A percentile compares a stretch with the other conserved stretches of the same genome.
These are phyloP conservation scores for Curvularia eragrostidis DNA, from an alignment of 2,329 filamentous ascomycete species.

Conservation along the genomic window DNA sequence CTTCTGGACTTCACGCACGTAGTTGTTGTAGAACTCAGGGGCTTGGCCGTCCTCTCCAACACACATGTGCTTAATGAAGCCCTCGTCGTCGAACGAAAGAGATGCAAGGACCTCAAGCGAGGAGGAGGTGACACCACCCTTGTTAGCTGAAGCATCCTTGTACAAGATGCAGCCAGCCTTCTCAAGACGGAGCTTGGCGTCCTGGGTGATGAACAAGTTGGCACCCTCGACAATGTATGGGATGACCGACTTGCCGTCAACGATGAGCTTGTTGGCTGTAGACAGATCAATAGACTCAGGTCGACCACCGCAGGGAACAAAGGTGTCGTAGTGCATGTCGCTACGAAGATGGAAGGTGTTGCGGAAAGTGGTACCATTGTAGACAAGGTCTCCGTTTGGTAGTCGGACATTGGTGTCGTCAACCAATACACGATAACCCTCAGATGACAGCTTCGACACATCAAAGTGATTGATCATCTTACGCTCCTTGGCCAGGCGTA, in stretches of 20 bases:
- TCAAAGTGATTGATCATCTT: constrained; percentile 92
- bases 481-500: constrained; percentile 83
- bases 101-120: constrained; percentile 95
- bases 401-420: constrained; percentile 91
- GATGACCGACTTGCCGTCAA: constrained; percentile 83
- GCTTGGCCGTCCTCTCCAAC: constrained; percentile 75
- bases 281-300: constrained; percentile 96
- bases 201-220: constrained; percentile 98
- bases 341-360: constrained; percentile 95
- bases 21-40: constrained; percentile 90
- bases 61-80: constrained; percentile 95
- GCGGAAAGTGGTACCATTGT: constrained; percentile 93
- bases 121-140: constrained; percentile 96
- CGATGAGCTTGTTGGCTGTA: constrained; percentile 85
- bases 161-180: constrained; percentile 93
- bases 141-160: constrained; percentile 98
- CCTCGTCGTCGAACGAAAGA: constrained; percentile 88
- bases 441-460: constrained; percentile 78
- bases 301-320: constrained; percentile 94
- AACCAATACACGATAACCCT: constrained; percentile 90
- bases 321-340: constrained; percentile 76
- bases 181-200: constrained; percentile 93
- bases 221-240: constrained; percentile 98
- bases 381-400: constrained; percentile 82
- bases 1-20: constrained; percentile 89